Conservation (phyloP, 768 basidiomycete genomes). For the Suillus decipiens region DNA sequence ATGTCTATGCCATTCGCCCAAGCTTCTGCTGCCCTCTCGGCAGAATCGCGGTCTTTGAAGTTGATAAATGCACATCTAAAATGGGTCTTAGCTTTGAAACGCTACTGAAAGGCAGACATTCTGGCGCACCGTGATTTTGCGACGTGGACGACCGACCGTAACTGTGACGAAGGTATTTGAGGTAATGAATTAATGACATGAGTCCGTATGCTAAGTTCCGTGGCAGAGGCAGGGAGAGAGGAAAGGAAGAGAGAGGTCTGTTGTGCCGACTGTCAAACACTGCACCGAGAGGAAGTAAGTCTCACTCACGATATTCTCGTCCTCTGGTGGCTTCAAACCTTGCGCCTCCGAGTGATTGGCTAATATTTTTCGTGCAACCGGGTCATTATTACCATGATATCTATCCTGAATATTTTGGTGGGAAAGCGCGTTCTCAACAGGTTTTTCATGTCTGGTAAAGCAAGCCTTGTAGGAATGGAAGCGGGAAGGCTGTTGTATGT, state of each 20-base stretch:
- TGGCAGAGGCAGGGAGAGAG: slow-evolving; percentile 66
- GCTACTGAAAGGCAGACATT: neutral
- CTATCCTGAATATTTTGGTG: slow-evolving; percentile 95
- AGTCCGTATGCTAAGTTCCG: slow-evolving; percentile 75
- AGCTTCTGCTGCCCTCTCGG: slow-evolving; percentile 85
- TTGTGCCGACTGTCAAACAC: slow-evolving; percentile 12
- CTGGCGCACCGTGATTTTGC: slow-evolving; percentile 68
- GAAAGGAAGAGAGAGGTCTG: slow-evolving; percentile 89
- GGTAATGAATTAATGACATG: slow-evolving; percentile 70
- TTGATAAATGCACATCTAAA: slow-evolving; percentile 92
- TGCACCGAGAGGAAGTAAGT: neutral
- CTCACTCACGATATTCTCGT: slow-evolving; percentile 73
- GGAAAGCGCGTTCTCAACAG: slow-evolving; percentile 76
- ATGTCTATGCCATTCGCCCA: slow-evolving; percentile 93
- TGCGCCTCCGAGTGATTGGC: slow-evolving; percentile 73
- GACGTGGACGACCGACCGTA: slow-evolving; percentile 87
- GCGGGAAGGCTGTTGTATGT: slow-evolving; percentile 18
- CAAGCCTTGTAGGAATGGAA: slow-evolving; percentile 10
- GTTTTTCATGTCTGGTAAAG: slow-evolving; percentile 77
- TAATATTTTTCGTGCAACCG: slow-evolving; percentile 92
- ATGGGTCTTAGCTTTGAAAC: slow-evolving; percentile 5
- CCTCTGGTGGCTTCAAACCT: slow-evolving; percentile 90
- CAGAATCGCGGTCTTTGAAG: slow-evolving; percentile 79
- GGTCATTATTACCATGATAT: slow-evolving; percentile 91
- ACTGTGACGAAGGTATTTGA: slow-evolving; percentile 56